phyloP scores from a whole-genome alignment of 371 early-diverging fungal genomes.

The Syncephalastrum sp. region DNA sequence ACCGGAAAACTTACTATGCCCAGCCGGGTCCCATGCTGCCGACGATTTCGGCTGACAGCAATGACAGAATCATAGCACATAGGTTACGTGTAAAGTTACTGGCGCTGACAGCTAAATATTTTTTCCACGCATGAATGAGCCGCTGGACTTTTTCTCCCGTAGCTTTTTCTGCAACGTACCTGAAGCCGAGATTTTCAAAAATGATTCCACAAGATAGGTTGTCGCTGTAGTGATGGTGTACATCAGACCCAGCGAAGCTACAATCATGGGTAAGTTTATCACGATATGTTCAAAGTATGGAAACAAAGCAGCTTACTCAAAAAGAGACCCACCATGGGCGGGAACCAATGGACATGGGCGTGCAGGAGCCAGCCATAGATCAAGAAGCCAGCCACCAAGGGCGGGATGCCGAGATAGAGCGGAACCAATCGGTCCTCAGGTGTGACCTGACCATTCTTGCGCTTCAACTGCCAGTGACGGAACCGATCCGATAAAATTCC shows the following conservation, averaged over 20 bases:
- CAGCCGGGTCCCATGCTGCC: slow-evolving; percentile 22
- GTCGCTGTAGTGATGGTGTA: slow-evolving; percentile 21
- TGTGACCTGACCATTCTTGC: neutral
- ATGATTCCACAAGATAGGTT: slow-evolving; percentile 25
- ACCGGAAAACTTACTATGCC: slow-evolving; percentile 25
- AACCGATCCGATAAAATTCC: slow-evolving; percentile 28
- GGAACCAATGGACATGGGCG: slow-evolving; percentile 16
- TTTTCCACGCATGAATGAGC: neutral
- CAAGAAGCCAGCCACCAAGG: slow-evolving; percentile 16
- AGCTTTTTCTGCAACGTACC: slow-evolving; percentile 12
- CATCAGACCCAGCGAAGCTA: slow-evolving; percentile 24
- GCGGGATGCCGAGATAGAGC: slow-evolving; percentile 22
- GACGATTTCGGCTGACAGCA: slow-evolving; percentile 21
- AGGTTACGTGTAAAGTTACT: slow-evolving; percentile 32
- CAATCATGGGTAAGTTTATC: neutral
- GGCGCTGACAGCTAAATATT: slow-evolving; percentile 23
- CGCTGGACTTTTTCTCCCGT: no score
- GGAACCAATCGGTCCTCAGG: slow-evolving; percentile 19
- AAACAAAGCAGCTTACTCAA: neutral
- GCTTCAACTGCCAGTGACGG: slow-evolving; percentile 12
- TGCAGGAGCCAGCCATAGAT: slow-evolving; percentile 34
- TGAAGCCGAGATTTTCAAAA: slow-evolving; percentile 24
- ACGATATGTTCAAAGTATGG: neutral
- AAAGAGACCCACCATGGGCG: slow-evolving; percentile 14
- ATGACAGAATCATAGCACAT: slow-evolving; percentile 35